Conservation (phyloP, 257 asterid species). For the Primulina tabacum region DNA sequence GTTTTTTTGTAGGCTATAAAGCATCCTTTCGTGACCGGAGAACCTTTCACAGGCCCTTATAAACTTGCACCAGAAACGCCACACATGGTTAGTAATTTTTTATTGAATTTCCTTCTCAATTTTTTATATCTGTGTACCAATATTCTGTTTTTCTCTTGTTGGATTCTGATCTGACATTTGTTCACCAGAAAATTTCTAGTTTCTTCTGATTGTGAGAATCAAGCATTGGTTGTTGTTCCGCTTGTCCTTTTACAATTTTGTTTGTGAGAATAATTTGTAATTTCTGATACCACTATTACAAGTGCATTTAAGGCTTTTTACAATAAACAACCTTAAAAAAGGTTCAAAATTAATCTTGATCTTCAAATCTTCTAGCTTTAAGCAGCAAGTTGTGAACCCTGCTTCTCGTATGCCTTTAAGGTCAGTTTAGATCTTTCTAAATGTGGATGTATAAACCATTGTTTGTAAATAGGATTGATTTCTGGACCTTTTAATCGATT, state of each 20-base stretch:
- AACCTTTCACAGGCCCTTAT: slow-evolving; percentile 94
- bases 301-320: no score
- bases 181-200: not conserved
- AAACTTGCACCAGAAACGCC: slow-evolving; percentile 89
- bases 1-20: slow-evolving; percentile 74
- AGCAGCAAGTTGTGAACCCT: no score
- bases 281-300: no score
- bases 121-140: slow-evolving; percentile 7
- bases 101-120: slow-evolving; percentile 21
- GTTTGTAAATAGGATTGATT: no score
- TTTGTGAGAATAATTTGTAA: slow-evolving; percentile 11
- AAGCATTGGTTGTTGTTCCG: not conserved
- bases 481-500: no score
- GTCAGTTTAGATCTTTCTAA: no score
- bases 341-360: no score
- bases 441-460: no score
- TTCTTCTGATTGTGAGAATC: not conserved
- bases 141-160: slow-evolving; percentile 16
- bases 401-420: no score
- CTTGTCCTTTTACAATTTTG: not conserved
- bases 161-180: not conserved
- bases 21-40: slow-evolving; percentile 99
- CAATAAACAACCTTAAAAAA: no score
- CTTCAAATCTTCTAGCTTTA: no score
- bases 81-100: slow-evolving; percentile 65